Conservation (phyloP, 495 filamentous ascomycete species). For the Neurospora discreta region DNA sequence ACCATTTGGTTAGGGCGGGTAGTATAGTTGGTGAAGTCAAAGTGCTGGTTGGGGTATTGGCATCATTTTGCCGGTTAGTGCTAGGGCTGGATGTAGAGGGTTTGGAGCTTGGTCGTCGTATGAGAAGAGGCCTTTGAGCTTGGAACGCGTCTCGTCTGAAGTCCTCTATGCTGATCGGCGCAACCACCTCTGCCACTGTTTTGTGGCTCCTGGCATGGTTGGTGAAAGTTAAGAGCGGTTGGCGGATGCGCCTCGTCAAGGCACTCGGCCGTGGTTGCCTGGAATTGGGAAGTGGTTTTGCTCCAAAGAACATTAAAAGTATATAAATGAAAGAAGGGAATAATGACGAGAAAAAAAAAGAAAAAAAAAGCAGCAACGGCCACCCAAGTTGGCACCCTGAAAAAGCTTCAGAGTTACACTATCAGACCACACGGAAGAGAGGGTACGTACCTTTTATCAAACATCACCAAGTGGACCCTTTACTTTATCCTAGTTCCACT, state of each 20-base stretch:
- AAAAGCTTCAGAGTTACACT: no score
- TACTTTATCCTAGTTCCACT: not conserved
- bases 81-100: not conserved
- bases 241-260: not conserved
- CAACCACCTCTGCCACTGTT: not conserved
- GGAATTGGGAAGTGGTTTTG: not conserved
- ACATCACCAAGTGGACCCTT: not conserved
- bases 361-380: not conserved
- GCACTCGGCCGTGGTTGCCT: not conserved
- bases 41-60: not conserved
- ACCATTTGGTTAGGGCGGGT: slow-evolving; percentile 6
- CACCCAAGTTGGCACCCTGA: not conserved
- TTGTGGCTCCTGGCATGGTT: not conserved
- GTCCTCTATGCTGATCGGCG: not conserved
- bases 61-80: not conserved
- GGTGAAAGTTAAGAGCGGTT: not conserved
- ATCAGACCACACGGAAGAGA: not conserved
- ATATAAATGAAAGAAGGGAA: not conserved
- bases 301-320: not conserved
- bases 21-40: not conserved
- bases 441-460: not conserved
- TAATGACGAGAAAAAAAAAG: not conserved
- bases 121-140: not conserved
- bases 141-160: slow-evolving; percentile 2
- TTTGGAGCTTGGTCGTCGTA: not conserved